These are phyloP conservation scores for Fusarium dimerum DNA, from an alignment of 2,329 filamentous ascomycete genomes.

Conservation along the genomic window DNA sequence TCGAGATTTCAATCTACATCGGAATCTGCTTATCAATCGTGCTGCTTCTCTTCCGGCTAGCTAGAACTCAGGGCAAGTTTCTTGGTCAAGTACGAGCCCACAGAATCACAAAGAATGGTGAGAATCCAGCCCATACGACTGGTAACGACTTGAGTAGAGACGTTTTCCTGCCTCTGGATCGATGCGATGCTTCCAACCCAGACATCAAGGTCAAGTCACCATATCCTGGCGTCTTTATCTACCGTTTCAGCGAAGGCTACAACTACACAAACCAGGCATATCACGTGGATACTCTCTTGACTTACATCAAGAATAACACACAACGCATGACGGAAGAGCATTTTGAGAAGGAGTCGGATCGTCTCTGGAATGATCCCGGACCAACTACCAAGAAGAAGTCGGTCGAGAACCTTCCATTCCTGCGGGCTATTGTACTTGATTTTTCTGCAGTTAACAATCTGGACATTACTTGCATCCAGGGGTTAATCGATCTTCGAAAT, in stretches of 20 bases:
- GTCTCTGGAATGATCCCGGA: slow-evolving; percentile 57
- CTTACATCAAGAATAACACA: slow-evolving; percentile 43
- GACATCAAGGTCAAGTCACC: slow-evolving; percentile 42
- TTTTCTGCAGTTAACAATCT: slow-evolving; percentile 58
- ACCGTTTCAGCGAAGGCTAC: slow-evolving; percentile 53
- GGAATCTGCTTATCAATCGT: slow-evolving; percentile 46
- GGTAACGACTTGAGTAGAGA: slow-evolving; percentile 25
- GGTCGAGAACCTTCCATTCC: slow-evolving; percentile 41
- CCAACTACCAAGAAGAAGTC: slow-evolving; percentile 32
- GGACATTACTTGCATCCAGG: slow-evolving; percentile 59
- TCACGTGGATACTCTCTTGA: slow-evolving; percentile 45
- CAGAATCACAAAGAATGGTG: slow-evolving; percentile 8
- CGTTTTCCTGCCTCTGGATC: slow-evolving; percentile 44
- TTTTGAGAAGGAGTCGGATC: slow-evolving; percentile 41
- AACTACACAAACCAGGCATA: slow-evolving; percentile 54
- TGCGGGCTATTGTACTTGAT: slow-evolving; percentile 59
- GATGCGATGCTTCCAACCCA: slow-evolving; percentile 47
- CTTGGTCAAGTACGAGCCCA: slow-evolving; percentile 40
- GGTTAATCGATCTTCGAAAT: slow-evolving; percentile 56
- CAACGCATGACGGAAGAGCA: slow-evolving; percentile 40
- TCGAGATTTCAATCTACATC: slow-evolving; percentile 53
- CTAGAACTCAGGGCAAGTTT: slow-evolving; percentile 49
- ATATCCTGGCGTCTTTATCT: slow-evolving; percentile 53
- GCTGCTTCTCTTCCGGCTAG: slow-evolving; percentile 46
- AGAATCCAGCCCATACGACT: neutral